Percentiles rank a stretch among this genome's conserved stretches.
Conservation (phyloP, 2,329 filamentous ascomycete species). For the Trichoderma sp. region DNA sequence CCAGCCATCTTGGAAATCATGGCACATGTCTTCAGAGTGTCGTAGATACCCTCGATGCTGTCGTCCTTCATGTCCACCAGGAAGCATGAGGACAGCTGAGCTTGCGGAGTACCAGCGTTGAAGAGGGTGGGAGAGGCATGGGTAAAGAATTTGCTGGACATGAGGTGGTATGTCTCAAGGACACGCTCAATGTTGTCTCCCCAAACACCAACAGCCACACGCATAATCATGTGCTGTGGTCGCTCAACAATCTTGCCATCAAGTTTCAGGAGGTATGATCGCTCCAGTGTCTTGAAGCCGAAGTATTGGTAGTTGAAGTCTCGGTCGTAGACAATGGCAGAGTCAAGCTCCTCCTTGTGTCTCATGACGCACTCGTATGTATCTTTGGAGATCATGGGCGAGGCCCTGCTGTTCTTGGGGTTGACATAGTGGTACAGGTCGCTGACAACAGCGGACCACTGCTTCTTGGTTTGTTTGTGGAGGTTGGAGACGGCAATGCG, state of each 20-base stretch:
- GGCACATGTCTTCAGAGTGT: conserved; percentile 97
- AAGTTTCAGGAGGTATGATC: conserved; percentile 94
- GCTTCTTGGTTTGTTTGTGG: conserved; percentile 99
- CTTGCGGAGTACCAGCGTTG: conserved; percentile 93
- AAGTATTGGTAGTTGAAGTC: conserved; percentile 99
- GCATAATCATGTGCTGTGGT: conserved; percentile 99
- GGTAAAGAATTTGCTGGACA: conserved; percentile 98
- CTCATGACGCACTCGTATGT: conserved; percentile 94
- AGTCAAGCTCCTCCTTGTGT: conserved; percentile 96
- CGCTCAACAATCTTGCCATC: conserved; percentile 95
- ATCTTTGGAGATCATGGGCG: conserved; percentile 92
- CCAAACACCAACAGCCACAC: conserved; percentile 95
- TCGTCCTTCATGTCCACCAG: conserved; percentile 99
- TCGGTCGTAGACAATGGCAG: conserved; percentile 97
- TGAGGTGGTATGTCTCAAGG: conserved; percentile 97
- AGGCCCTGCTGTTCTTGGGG: conserved; percentile 79
- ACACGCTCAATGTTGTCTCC: conserved; percentile 92
- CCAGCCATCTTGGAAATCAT: conserved; percentile 99
- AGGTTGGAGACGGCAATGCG: conserved; percentile 99
- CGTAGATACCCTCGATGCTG: conserved; percentile 98
- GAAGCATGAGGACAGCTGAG: conserved; percentile 97
- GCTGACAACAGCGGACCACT: conserved; percentile 92
- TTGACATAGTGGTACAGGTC: conserved; percentile 97
- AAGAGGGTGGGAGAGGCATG: conserved; percentile 97
- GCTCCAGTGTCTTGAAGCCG: conserved; percentile 98